These are phyloP conservation scores for Camellia lanceoleosa DNA, from an alignment of 148 eudicot genomes.

Conservation along the genomic window DNA sequence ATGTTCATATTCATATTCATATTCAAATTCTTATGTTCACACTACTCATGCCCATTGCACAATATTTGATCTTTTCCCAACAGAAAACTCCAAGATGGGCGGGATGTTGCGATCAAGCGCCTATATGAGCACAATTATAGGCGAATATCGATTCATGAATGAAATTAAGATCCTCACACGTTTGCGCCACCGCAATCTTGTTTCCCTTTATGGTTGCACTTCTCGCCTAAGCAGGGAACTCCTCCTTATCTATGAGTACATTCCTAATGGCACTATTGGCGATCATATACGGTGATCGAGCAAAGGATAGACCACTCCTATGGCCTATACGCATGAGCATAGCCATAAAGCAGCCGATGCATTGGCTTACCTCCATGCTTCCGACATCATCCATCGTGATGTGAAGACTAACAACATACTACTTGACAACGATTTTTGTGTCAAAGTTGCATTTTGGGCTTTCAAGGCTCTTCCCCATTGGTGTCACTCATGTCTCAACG, in stretches of 20 bases:
- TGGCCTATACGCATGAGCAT: constrained; percentile 54
- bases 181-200: not conserved
- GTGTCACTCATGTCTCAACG: too few species aligned
- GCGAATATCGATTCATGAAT: constrained; percentile 14
- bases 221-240: too few species aligned
- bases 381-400: too few species aligned
- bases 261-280: constrained; percentile 19
- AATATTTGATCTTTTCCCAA: not conserved
- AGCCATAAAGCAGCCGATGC: constrained; percentile 55
- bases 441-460: too few species aligned
- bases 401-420: too few species aligned
- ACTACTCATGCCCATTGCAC: not conserved
- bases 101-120: constrained; percentile 63
- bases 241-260: too few species aligned
- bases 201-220: too few species aligned
- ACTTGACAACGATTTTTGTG: too few species aligned
- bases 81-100: constrained; percentile 49
- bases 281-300: constrained; percentile 48
- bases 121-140: constrained; percentile 44
- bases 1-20: not conserved
- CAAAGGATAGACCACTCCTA: constrained; percentile 17
- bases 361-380: constrained; percentile 25
- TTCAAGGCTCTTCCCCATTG: too few species aligned
- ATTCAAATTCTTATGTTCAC: not conserved
- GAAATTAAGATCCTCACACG: constrained; percentile 32